phyloP scores from a whole-genome alignment of 345 rosid species.

The Salix exigua region DNA sequence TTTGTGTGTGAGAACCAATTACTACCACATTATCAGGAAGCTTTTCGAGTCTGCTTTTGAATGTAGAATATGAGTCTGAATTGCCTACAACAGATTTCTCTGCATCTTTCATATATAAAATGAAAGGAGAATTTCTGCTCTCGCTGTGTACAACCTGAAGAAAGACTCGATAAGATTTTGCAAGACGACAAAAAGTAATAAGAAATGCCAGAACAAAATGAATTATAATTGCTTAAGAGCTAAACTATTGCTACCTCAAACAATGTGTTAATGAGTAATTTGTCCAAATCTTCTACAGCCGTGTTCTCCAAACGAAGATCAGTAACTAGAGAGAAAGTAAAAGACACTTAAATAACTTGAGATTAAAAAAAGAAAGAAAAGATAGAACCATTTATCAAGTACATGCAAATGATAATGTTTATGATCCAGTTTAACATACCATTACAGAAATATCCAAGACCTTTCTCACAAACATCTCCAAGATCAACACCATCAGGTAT shows the following conservation, averaged over 20 bases:
- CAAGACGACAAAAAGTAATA: constrained; percentile 14
- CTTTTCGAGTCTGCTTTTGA: constrained; percentile 59
- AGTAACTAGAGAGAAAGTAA: constrained; percentile 39
- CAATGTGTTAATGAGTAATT: constrained; percentile 59
- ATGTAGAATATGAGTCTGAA: constrained; percentile 53
- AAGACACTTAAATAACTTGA: constrained; percentile 12
- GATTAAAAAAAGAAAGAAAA: constrained; percentile 14
- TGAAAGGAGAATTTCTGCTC: constrained; percentile 77
- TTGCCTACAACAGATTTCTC: constrained; percentile 83
- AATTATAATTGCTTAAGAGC: not conserved
- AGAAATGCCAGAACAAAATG: constrained; percentile 5
- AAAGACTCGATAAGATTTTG: constrained; percentile 8
- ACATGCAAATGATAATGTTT: constrained; percentile 1
- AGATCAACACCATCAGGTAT: constrained; percentile 85
- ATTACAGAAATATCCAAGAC: constrained; percentile 77
- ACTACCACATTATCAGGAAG: constrained; percentile 81
- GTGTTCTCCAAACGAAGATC: constrained; percentile 64
- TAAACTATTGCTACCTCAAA: constrained; percentile 61
- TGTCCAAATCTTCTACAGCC: constrained; percentile 50
- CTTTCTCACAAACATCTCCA: constrained; percentile 61
- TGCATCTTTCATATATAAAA: constrained; percentile 86
- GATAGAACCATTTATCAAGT: not conserved
- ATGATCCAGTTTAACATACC: constrained; percentile 38
- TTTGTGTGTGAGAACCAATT: constrained; percentile 72
- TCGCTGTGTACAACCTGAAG: constrained; percentile 58